Percentiles rank a stretch among this genome's conserved stretches.
These are phyloP conservation scores for Zasmidium cellare DNA, from an alignment of 2,329 filamentous ascomycete genomes.

Conservation along the genomic window DNA sequence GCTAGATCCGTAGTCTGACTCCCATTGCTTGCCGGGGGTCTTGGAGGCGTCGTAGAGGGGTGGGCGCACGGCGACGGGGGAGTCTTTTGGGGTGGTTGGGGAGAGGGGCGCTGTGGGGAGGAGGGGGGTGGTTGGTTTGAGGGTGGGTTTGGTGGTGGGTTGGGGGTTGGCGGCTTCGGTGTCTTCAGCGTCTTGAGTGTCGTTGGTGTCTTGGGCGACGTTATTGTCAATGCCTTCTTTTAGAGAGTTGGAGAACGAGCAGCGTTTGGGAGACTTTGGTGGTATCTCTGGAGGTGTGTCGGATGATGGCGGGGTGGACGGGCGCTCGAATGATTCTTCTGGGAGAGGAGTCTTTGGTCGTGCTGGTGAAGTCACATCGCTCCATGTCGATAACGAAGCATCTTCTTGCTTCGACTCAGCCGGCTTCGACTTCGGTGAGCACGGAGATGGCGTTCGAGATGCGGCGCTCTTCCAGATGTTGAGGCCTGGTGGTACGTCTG, in stretches of 20 bases:
- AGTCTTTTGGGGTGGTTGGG: neutral
- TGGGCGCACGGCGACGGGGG: constrained; percentile 16
- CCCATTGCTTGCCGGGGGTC: constrained; percentile 18
- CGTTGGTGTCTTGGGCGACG: too few species aligned
- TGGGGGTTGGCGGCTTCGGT: neutral
- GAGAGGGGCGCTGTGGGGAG: neutral
- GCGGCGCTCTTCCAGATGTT: constrained; percentile 1
- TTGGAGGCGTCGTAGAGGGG: constrained; percentile 20
- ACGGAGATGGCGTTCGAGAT: constrained; percentile 1
- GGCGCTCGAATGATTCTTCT: too few species aligned
- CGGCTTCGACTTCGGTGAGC: neutral
- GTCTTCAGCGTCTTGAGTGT: too few species aligned
- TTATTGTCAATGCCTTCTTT: too few species aligned
- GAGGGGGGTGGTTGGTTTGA: neutral
- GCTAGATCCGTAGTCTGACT: constrained; percentile 9
- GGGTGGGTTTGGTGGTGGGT: constrained; percentile 1
- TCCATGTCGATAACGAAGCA: neutral
- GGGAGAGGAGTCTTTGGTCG: too few species aligned
- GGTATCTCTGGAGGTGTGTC: too few species aligned
- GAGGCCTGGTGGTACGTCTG: neutral
- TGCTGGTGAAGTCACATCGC: neutral
- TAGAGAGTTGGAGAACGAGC: too few species aligned
- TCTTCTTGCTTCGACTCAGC: neutral
- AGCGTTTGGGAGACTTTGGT: too few species aligned
- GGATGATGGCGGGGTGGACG: too few species aligned